Evolutionary conservation across 2,329 filamentous ascomycete species (phyloP).

Genomic region (Exophiala lecanii-corni): DNA sequence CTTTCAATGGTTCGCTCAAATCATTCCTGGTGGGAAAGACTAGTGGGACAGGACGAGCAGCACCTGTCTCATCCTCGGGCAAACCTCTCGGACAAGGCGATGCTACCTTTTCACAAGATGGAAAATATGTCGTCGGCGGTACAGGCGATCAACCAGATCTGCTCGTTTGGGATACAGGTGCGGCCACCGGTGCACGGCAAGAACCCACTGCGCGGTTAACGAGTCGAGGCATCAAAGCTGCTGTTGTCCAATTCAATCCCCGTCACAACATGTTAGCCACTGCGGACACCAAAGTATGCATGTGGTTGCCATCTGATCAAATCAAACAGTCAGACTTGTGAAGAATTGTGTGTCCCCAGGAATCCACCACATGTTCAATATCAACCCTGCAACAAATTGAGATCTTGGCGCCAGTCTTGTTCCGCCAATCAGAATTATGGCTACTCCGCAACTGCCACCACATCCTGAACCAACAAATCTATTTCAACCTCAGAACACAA

Average conservation of each 20-base stretch:
- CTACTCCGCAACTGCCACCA: constrained; percentile 11
- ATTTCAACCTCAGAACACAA: too few species aligned
- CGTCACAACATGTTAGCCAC: constrained; percentile 87
- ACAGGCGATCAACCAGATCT: constrained; percentile 63
- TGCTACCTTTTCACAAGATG: constrained; percentile 84
- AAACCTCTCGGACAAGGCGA: constrained; percentile 60
- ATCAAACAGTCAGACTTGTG: constrained; percentile 24
- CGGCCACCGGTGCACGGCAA: constrained; percentile 52
- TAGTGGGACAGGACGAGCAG: constrained; percentile 45
- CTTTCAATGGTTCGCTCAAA: constrained; percentile 76
- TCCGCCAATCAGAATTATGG: constrained; percentile 16
- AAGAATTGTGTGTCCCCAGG: too few species aligned
- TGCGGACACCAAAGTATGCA: constrained; percentile 76
- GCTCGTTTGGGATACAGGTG: constrained; percentile 78
- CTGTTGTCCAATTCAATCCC: constrained; percentile 81
- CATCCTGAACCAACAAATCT: neutral
- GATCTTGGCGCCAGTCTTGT: neutral
- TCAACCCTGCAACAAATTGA: neutral
- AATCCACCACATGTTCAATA: neutral
- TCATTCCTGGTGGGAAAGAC: constrained; percentile 59
- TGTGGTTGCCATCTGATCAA: constrained; percentile 59
- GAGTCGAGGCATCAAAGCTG: constrained; percentile 54
- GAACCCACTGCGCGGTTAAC: constrained; percentile 37
- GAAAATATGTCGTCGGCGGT: constrained; percentile 82
- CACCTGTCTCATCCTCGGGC: constrained; percentile 50